Conservation (phyloP, 441 rosid species). For the Flueggea neowawraea region DNA sequence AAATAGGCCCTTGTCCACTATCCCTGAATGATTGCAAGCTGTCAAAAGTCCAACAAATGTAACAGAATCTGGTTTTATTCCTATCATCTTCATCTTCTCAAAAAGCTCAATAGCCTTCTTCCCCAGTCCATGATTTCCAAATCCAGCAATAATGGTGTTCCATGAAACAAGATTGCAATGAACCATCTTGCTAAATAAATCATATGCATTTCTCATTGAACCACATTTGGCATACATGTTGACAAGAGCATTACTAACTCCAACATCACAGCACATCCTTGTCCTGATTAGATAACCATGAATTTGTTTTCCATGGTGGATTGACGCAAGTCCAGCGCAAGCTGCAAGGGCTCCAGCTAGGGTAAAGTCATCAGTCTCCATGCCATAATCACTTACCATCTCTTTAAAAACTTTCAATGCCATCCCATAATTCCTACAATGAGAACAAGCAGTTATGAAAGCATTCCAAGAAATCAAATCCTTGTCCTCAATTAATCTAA, state of each 20-base stretch:
- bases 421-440: constrained; percentile 34
- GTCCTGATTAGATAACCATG: constrained; percentile 45
- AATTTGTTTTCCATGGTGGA: constrained; percentile 49
- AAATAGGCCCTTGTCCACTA: constrained; percentile 45
- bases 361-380: constrained; percentile 45
- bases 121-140: constrained; percentile 57
- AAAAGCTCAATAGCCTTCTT: constrained; percentile 43
- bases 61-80: constrained; percentile 48
- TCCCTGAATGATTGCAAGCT: constrained; percentile 68
- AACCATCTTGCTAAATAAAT: constrained; percentile 36
- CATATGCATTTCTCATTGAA: constrained; percentile 35
- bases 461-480: constrained; percentile 62
- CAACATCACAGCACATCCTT: constrained; percentile 36
- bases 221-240: constrained; percentile 84
- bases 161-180: constrained; percentile 52
- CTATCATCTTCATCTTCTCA: constrained; percentile 36
- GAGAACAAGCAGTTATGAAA: constrained; percentile 42
- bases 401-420: constrained; percentile 39
- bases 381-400: constrained; percentile 26
- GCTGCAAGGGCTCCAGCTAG: constrained; percentile 45
- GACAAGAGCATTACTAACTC: constrained; percentile 48
- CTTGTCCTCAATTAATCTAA: constrained; percentile 35
- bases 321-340: constrained; percentile 50
- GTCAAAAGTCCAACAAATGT: constrained; percentile 51
- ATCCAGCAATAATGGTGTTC: constrained; percentile 63